Base-by-base conservation (phyloP, 2,329 filamentous ascomycete species). In the Pseudogymnoascus sp. region DNA sequence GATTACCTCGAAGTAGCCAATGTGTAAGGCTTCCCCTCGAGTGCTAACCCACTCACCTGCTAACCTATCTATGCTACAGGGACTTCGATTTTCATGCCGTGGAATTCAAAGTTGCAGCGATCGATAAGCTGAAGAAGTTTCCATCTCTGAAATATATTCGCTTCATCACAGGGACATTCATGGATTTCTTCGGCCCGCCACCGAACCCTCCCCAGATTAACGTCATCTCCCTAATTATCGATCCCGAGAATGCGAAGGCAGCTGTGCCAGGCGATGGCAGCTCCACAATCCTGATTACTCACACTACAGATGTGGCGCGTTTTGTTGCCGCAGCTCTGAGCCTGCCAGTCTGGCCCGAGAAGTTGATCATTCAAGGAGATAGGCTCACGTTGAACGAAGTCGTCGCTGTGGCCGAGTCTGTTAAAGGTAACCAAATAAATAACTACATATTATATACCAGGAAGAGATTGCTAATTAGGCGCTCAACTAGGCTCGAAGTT, bases 381-480 rank as follows among this genome's bases (percentile, higher is more conserved):
- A 65, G 66, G 37, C 20, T 67, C 18, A 71, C 65, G 1, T 66
- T 62, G 62, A 66, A 71, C 60, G 67, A 70, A 18, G 63, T 69
- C 7, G 60, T 71, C 30, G 34, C 20, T 2, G 16, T 71, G 2
- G 67, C 66, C 3, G 65, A 70, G 35, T 59, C 64, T 16, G 62
- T 59, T 6, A 54, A 60, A 41, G 67, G 69, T 65, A 59, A 20
- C 25, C 25, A 1, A 9, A n/a, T 4, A 32, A 18, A 32, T 9
- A 32, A 32, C 28, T 5, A 4, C 32, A 54, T n/a, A 28, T 28
- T n/a, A 47, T 18, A 3, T 12, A 8, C 4, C n/a, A 14, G 4
- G 5, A 54, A 12, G 6, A 32, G 2, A 7, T 18, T 54, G 25
- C 47, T 54, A 5, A 39, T 57, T 14, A 28, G 41, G 59, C 58